Base-by-base conservation (phyloP, 495 filamentous ascomycete genomes). In the Staphylotrichum longicolle region DNA sequence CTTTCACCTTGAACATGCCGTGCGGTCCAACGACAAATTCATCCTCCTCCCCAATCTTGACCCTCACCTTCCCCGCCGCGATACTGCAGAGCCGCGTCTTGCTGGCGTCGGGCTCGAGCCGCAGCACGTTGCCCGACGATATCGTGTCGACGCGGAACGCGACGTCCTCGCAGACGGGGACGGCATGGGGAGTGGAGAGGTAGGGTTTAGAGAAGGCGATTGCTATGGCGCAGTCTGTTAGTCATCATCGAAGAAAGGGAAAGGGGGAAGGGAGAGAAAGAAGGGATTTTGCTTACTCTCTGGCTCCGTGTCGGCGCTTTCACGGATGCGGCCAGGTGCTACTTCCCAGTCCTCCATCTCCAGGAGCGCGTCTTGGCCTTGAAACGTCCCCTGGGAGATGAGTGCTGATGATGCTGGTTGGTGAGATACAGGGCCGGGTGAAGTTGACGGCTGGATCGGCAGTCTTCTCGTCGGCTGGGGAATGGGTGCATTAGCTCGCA, bases 121-220 rank as follows among this genome's bases (percentile, higher is more conserved):
- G 54, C 39, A 71, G 54, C 15, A 59, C 59, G 0, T 37, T 47
- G 7, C 76, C 76, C 3, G 71, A 53, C 47, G 60, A 44, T 9
- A 78, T 61, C 8, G 65, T 70, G 20, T 74, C 60, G 32, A 76
- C 64, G 57, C 69, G 71, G 69, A 77, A 71, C 20, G 64, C 52
- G 0, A 77, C 58, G 52, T 71, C 72, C 6, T 72, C 66, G 44
- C 64, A 61, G 6, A 77, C 70, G 2, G 55, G 61, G 5, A 75
- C 63, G 0, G 58, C 56, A 10, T 72, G 60, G 44, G 63, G 61
- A 35, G 67, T 66, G 4, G 68, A 60, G 6, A 78, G 67, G 58
- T 68, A 78, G 7, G 76, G 50, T n/a, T 74, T 75, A 11, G 77
- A 79, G 61, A 71, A 78, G 15, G 74, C 75, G 20, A 76, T 61